Base-by-base conservation (phyloP, 2,329 filamentous ascomycete genomes). In the Ophiostoma sp. region DNA sequence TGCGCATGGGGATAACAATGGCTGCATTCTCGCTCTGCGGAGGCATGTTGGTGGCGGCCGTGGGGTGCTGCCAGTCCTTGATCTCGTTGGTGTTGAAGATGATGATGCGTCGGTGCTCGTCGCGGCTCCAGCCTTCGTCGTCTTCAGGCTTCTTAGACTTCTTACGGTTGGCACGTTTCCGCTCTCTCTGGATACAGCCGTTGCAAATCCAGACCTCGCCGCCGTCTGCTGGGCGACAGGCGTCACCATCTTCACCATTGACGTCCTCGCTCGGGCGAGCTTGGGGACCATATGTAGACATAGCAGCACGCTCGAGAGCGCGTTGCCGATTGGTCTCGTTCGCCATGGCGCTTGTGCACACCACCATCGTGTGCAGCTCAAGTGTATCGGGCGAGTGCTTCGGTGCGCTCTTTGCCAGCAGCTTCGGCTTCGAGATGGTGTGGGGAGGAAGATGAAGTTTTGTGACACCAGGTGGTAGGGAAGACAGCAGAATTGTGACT, bases 61-160 rank as follows among this genome's bases (percentile, higher is more conserved):
- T 88, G 84, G 79, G 86, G 83, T 78, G 86, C 75, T 92, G 89
- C 92, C 93, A 97, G 63, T 97, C 92, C 80, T 95, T 93, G 78
- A 96, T 86, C 81, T 97, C 93, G 57, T 91, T 89, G 0, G 93
- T 96, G 80, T 97, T 97, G 85, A 97, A 97, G 25, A 97, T 93
- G 74, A 97, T 91, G 9, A 96, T 93, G 70, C 94, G 87, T 77
- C 92, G 91, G 63, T 90, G 88, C 82, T 97, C 93, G 77, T 95
- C 92, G 74, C 90, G 87, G 74, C 91, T 90, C 89, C 95, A 98
- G 45, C 93, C 86, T 80, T 96, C 91, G 79, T 98, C 95, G 79
- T 98, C 95, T 74, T 98, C 94, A 0, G 92, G 91, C 79, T 97
- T 96, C 84, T 97, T 96, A 75, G 93, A 88, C 86, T 97, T 98